Evolutionary conservation across 2,329 filamentous ascomycete species (phyloP), one percentile per base, ranked within the genome.

Genomic region (Pyrenophora seminiperda): DNA sequence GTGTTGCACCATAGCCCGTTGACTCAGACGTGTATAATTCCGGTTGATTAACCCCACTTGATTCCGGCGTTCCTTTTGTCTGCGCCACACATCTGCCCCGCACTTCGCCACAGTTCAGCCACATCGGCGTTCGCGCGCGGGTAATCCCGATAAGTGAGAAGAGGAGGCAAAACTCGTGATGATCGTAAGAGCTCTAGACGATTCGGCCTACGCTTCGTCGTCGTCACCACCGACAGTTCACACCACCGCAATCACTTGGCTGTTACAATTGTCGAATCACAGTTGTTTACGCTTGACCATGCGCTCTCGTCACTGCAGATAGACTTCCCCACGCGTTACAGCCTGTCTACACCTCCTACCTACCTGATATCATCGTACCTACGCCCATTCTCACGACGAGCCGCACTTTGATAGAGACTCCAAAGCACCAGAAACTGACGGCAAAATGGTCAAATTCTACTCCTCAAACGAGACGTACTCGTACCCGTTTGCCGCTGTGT

Each of bases 401-500:
- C 48, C 27, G 34, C 36, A 5, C 24, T 41, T 42, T 29, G 9
- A 30, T n/a, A 29, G 13, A 20, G 2, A 36, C 30, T 19, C 11
- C 11, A 3, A 44, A 42, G 1, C 33, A 32, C 30, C 10, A 14
- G 11, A 40, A 20, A n/a, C 13, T 45, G 22, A 54, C 32, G 32
- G 15, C 43, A 39, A 31, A 13, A 81, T 81, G 78, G 78, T 81
- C 61, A 79, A 79, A 68, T 78, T 80, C 72, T 80, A 79, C 73
- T 74, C 73, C 38, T 72, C 69, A 63, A 84, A 82, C 75, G 87
- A 89, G 72, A 83, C 81, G 66, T 91, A 92, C 80, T 81, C 86
- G 59, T 90, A 93, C 75, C 87, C 88, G 40, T 93, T 93, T 77
- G 86, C 89, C 55, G 89, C 89, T 71, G 90, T 94, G 55, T 91